phyloP scores from a whole-genome alignment of 2,329 filamentous ascomycete species.

The Epichloe sylvatica region DNA sequence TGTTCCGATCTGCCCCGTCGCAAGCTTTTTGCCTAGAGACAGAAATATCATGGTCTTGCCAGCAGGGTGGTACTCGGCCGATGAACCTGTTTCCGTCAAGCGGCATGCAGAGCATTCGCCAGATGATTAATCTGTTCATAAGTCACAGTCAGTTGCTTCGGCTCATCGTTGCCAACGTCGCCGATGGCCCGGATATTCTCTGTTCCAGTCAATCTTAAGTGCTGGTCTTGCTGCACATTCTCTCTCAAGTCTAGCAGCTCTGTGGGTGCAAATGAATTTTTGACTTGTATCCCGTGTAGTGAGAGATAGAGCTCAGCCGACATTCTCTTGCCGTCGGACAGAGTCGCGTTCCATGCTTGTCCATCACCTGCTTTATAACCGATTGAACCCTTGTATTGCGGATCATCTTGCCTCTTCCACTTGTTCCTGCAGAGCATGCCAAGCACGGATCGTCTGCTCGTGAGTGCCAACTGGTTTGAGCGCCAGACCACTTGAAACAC shows the following conservation, averaged over 20 bases:
- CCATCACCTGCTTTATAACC: not conserved
- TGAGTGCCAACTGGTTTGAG: too few species aligned
- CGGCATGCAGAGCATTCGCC: constrained; percentile 16
- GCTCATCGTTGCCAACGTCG: constrained; percentile 27
- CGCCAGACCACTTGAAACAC: too few species aligned
- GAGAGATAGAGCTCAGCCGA: constrained; percentile 29
- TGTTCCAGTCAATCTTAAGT: constrained; percentile 18
- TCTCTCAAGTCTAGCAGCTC: constrained; percentile 17
- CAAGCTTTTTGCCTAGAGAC: constrained; percentile 14
- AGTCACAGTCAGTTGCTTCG: constrained; percentile 22
- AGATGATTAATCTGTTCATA: constrained; percentile 21
- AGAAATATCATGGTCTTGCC: constrained; percentile 18
- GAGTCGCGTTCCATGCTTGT: not conserved
- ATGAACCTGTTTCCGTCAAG: constrained; percentile 8
- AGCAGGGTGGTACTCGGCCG: constrained; percentile 10
- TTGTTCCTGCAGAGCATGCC: too few species aligned
- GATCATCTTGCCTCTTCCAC: too few species aligned
- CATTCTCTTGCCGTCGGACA: constrained; percentile 18
- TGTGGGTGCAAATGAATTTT: constrained; percentile 26
- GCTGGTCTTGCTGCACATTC: constrained; percentile 20
- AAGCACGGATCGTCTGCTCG: too few species aligned
- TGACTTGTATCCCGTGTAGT: constrained; percentile 28
- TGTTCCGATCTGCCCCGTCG: constrained; percentile 19
- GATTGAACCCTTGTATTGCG: too few species aligned
- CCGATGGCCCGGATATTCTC: constrained; percentile 29